Base-by-base conservation (phyloP, 148 eudicot species). In the Drosera capensis region DNA sequence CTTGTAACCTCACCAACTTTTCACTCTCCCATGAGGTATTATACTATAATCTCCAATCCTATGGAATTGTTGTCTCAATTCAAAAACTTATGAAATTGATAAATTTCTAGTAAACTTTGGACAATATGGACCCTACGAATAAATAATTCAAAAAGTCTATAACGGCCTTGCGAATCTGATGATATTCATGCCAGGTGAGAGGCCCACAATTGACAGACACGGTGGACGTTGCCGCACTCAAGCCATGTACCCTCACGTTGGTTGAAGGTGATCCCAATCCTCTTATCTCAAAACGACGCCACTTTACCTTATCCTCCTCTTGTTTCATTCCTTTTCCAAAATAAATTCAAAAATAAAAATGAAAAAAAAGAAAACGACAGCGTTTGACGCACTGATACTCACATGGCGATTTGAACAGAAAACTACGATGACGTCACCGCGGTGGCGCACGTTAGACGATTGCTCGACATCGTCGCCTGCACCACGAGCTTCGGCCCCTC, bases 401-500 rank as follows among this genome's bases (percentile, higher is more conserved):
- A n/a, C n/a, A n/a, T n/a, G n/a, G n/a, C n/a, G n/a, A n/a, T n/a
- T 28, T 5, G 5, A 1, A 43, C 82, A 90, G 99, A 90, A 80
- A 85, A 73, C 46, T 92, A 92, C 75, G 75, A 74, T 25, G 83
- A 68, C 56, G 77, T 46, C 43, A 72, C 73, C 59, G 95, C 83
- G 3, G 72, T 71, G 63, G 83, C 86, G 70, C 99, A 92, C 46
- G 82, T 92, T 49, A 70, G 94, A 44, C 55, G 94, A 54, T 58
- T 79, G 54, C 71, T 92, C 20, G 99, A 92, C 76, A 82, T 92
- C 20, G 86, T 92, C 14, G 94, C 99, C n/a, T 85, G 94, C 66
- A 81, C 95, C 23, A 79, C 95, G 40, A 63, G 74, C 57, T 81
- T 85, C 39, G 99, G 99, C 0, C 73, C 95, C 25, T 71, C 93